A percentile compares a stretch with the other conserved stretches of the same genome.
These are phyloP conservation scores for Leccinum aurantiacum DNA, from an alignment of 768 basidiomycete genomes.

Conservation along the genomic window DNA sequence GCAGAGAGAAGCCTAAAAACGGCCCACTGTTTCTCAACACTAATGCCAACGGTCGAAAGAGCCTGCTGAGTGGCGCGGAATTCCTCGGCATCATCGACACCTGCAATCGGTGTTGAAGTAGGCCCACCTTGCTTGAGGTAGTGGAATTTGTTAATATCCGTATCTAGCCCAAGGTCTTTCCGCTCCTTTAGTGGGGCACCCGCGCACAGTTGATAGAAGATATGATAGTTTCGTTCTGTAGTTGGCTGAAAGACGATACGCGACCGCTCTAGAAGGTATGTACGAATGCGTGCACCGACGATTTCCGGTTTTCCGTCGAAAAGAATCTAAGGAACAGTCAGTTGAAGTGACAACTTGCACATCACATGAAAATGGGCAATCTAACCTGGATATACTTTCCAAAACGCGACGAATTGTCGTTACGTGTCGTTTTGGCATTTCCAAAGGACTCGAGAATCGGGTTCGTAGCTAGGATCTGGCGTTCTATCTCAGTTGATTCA, in stretches of 20 bases:
- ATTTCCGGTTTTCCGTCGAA: conserved; percentile 96
- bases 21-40: conserved; percentile 97
- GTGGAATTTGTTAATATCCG: conserved; percentile 82
- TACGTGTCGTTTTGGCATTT: conserved; percentile 98
- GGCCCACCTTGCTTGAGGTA: conserved; percentile 95
- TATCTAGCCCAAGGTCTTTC: conserved; percentile 89
- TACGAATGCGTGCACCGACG: conserved; percentile 97
- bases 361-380: not conserved
- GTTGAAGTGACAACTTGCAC: not conserved
- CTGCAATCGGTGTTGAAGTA: conserved; percentile 78
- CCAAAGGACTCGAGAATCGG: conserved; percentile 99
- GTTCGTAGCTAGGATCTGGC: conserved; percentile 98
- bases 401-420: conserved; percentile 98
- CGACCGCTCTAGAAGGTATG: conserved; percentile 96
- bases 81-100: conserved; percentile 96
- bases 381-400: conserved; percentile 96
- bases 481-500: conserved; percentile 92
- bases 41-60: conserved; percentile 94
- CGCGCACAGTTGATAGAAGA: conserved; percentile 98
- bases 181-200: conserved; percentile 94
- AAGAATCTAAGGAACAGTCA: conserved; percentile 63
- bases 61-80: conserved; percentile 93
- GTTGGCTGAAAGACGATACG: conserved; percentile 96
- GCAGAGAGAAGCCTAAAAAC: conserved; percentile 94
- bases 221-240: conserved; percentile 98